A percentile compares a stretch with the other conserved stretches of the same genome.
These are phyloP conservation scores for Knoxia roxburghii DNA, from an alignment of 257 asterid genomes.

Conservation along the genomic window DNA sequence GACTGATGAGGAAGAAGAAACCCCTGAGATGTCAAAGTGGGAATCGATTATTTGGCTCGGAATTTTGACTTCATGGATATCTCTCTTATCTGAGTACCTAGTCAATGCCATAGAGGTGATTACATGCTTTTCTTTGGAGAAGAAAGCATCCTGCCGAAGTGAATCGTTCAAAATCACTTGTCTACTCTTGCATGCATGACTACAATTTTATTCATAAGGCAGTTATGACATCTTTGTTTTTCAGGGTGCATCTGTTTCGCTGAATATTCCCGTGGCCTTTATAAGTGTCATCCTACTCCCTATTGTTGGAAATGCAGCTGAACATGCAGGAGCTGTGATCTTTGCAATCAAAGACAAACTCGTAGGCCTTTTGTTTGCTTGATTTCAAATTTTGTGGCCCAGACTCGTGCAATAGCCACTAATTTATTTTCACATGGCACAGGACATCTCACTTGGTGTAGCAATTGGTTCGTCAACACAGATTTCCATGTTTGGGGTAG, in stretches of 20 bases:
- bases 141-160: neutral
- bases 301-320: slow-evolving; percentile 85
- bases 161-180: neutral
- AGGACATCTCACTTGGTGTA: slow-evolving; percentile 78
- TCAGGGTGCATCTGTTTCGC: slow-evolving; percentile 76
- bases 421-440: slow-evolving; percentile 19
- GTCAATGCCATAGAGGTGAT: slow-evolving; percentile 73
- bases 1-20: slow-evolving; percentile 46
- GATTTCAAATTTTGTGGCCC: slow-evolving; percentile 3
- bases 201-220: neutral
- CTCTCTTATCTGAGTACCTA: slow-evolving; percentile 62
- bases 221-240: slow-evolving; percentile 15
- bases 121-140: neutral
- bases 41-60: slow-evolving; percentile 63
- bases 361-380: slow-evolving; percentile 31
- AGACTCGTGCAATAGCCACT: slow-evolving; percentile 8
- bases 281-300: slow-evolving; percentile 82
- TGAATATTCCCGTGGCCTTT: slow-evolving; percentile 77
- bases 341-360: slow-evolving; percentile 88
- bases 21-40: slow-evolving; percentile 60
- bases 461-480: slow-evolving; percentile 89
- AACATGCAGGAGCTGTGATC: slow-evolving; percentile 84
- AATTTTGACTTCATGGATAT: slow-evolving; percentile 52
- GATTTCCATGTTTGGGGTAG: slow-evolving; percentile 80
- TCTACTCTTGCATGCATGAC: neutral